phyloP scores from a whole-genome alignment of 1,139 yeast species.

The Oligophagozyma castellii region DNA sequence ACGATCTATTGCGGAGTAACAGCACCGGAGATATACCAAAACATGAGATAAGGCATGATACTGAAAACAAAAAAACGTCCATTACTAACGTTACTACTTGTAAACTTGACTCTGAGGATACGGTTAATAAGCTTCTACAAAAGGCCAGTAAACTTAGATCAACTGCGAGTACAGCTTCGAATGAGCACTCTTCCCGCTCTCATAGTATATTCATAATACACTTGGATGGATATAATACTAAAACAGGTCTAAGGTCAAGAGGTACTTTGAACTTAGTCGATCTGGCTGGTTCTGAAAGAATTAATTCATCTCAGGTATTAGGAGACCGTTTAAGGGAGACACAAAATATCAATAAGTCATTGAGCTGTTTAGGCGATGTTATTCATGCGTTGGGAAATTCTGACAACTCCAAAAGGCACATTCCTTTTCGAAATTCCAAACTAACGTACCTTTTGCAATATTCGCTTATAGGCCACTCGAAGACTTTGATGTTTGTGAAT shows the following conservation, averaged over 20 bases:
- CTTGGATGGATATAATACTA: conserved; percentile 40
- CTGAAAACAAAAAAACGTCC: conserved; percentile 34
- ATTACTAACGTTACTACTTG: conserved; percentile 48
- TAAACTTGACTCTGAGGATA: conserved; percentile 32
- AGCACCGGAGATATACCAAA: conserved; percentile 26
- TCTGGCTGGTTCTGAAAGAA: conserved; percentile 81
- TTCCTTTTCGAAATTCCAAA: conserved; percentile 46
- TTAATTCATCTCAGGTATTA: conserved; percentile 58
- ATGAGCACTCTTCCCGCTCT: conserved; percentile 64
- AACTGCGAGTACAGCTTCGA: conserved; percentile 72
- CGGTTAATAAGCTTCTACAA: conserved; percentile 38
- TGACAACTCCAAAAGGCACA: conserved; percentile 26
- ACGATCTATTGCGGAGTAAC: conserved; percentile 42
- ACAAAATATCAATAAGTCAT: conserved; percentile 76
- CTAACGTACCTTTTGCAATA: conserved; percentile 74
- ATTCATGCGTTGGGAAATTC: conserved; percentile 51
- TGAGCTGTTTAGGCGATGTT: conserved; percentile 85
- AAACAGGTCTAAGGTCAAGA: conserved; percentile 35
- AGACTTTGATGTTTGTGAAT: conserved; percentile 88
- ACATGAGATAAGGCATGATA: conserved; percentile 68
- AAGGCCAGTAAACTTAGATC: conserved; percentile 51
- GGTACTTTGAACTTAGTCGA: conserved; percentile 70
- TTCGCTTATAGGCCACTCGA: conserved; percentile 75
- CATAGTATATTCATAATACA: conserved; percentile 62
- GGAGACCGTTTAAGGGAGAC: conserved; percentile 83